These are phyloP conservation scores for Torrubiella hemipterigena DNA, from an alignment of 2,329 filamentous ascomycete species.

Conservation along the genomic window DNA sequence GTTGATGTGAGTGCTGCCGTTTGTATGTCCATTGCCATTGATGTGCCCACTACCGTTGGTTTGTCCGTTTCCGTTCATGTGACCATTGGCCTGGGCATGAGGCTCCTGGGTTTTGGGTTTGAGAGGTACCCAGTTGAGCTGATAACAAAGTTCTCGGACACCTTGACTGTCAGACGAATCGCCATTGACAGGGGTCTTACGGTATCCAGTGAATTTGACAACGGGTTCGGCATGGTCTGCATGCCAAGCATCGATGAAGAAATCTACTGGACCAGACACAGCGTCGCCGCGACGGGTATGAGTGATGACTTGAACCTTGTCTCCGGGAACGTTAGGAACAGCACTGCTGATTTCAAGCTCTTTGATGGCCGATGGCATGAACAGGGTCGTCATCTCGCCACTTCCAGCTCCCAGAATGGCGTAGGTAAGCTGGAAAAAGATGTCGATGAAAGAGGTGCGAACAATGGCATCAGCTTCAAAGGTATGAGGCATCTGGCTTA, in stretches of 20 bases:
- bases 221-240: conserved; percentile 15
- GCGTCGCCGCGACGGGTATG: conserved; percentile 12
- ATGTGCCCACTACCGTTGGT: conserved; percentile 1
- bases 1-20: background rate
- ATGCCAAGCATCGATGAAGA: conserved; percentile 21
- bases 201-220: conserved; percentile 22
- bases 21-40: background rate
- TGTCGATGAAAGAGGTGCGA: conserved; percentile 34
- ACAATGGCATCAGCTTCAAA: conserved; percentile 30
- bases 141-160: conserved; percentile 26
- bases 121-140: conserved; percentile 30
- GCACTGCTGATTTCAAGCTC: conserved; percentile 15
- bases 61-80: conserved; percentile 3
- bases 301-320: conserved; percentile 15
- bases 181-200: conserved; percentile 28
- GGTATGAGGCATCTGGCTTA: conserved; percentile 28
- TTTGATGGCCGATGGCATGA: conserved; percentile 22
- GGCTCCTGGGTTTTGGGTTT: conserved; percentile 1
- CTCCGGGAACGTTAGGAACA: conserved; percentile 14
- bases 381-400: conserved; percentile 17
- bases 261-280: conserved; percentile 17
- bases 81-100: background rate
- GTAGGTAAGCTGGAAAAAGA: conserved; percentile 27
- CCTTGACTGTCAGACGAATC: conserved; percentile 10
- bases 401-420: conserved; percentile 22